Conservation (phyloP, 768 basidiomycete genomes). For the Pisolithus tinctorius region DNA sequence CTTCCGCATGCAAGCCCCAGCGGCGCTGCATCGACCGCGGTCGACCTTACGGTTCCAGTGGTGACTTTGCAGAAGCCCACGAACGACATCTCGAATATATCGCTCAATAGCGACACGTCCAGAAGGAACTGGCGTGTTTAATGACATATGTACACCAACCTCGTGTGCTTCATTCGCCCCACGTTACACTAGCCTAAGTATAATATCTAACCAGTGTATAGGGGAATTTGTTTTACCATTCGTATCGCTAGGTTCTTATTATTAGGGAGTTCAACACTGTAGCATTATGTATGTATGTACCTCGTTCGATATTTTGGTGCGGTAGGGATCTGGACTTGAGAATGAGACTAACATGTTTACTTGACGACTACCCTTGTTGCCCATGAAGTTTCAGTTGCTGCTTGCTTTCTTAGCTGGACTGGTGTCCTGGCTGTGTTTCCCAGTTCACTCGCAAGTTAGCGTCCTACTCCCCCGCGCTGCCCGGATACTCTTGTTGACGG, state of each 20-base stretch:
- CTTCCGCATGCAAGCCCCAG: background rate
- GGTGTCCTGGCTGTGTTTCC: constrained; percentile 20
- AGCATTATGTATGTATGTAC: too few species aligned
- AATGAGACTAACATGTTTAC: too few species aligned
- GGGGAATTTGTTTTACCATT: too few species aligned
- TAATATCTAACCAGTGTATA: too few species aligned
- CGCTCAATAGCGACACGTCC: background rate
- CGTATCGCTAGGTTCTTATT: too few species aligned
- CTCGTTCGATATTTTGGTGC: too few species aligned
- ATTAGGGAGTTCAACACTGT: too few species aligned
- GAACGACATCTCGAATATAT: constrained; percentile 1
- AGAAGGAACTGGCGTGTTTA: background rate
- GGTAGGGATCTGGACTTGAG: too few species aligned
- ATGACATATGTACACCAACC: too few species aligned
- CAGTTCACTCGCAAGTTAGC: constrained; percentile 18
- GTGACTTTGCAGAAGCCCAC: constrained; percentile 5
- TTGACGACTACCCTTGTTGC: too few species aligned
- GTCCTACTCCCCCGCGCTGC: constrained; percentile 10
- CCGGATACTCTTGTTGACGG: constrained; percentile 65
- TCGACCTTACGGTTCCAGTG: constrained; percentile 3
- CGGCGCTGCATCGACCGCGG: constrained; percentile 2
- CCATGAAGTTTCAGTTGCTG: constrained; percentile 14
- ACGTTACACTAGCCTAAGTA: too few species aligned
- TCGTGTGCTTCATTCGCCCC: too few species aligned
- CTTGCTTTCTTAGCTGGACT: constrained; percentile 9